Percentiles rank a stretch among this genome's conserved stretches.
phyloP scores from a whole-genome alignment of 106 monocot species.

The Gastrodia elata region DNA sequence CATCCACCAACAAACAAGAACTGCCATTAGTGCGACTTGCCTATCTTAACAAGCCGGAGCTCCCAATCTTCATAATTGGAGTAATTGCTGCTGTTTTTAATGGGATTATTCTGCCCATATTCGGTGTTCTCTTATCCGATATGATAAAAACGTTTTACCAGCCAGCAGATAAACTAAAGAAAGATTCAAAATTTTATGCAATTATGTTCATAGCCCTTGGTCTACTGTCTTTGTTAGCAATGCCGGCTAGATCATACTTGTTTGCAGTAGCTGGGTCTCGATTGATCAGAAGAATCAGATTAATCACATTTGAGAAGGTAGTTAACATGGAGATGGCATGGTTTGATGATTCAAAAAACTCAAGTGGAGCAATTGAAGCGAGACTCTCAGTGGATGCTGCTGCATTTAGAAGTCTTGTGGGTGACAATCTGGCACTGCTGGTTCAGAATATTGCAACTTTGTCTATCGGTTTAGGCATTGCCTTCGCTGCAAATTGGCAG shows the following conservation, averaged over 20 bases:
- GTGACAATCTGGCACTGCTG: constrained; percentile 14
- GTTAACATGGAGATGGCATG: constrained; percentile 23
- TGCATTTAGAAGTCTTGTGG: constrained; percentile 19
- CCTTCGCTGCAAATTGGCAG: constrained; percentile 17
- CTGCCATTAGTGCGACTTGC: constrained; percentile 6
- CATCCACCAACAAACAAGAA: neutral
- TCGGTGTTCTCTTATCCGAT: constrained; percentile 14
- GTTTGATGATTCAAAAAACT: constrained; percentile 17
- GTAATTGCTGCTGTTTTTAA: constrained; percentile 8
- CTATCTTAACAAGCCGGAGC: constrained; percentile 19
- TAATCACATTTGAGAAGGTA: constrained; percentile 20
- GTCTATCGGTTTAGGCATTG: constrained; percentile 12
- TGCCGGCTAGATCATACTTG: constrained; percentile 18
- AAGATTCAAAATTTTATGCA: constrained; percentile 12
- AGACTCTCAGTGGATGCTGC: constrained; percentile 18
- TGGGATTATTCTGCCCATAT: constrained; percentile 13
- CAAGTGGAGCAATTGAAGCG: constrained; percentile 17
- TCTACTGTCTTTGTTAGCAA: constrained; percentile 4
- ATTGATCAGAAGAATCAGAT: constrained; percentile 14
- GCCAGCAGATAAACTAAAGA: constrained; percentile 6
- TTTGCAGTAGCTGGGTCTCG: constrained; percentile 15
- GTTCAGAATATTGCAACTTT: constrained; percentile 17
- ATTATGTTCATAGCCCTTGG: constrained; percentile 14
- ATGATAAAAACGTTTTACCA: constrained; percentile 16
- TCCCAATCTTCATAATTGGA: constrained; percentile 14